These are phyloP conservation scores for Penicillium brasilianum DNA, from an alignment of 2,329 filamentous ascomycete species.

Conservation along the genomic window DNA sequence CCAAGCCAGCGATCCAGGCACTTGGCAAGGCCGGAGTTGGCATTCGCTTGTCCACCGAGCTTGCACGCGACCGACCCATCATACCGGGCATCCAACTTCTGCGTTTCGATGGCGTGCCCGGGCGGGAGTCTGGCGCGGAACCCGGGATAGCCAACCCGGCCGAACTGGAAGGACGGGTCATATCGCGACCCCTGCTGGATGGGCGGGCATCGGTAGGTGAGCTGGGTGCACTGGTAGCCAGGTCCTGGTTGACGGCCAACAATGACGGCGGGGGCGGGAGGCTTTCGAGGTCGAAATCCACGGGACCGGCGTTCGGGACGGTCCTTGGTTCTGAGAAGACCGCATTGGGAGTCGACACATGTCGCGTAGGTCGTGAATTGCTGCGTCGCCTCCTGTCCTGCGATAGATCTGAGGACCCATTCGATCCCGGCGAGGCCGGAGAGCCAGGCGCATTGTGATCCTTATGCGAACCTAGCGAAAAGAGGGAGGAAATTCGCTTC, in stretches of 20 bases:
- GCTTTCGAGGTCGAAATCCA: slow-evolving; percentile 40
- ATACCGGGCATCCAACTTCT: slow-evolving; percentile 53
- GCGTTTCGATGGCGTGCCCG: slow-evolving; percentile 45
- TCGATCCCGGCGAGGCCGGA: slow-evolving; percentile 28
- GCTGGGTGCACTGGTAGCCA: slow-evolving; percentile 40
- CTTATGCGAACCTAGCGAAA: slow-evolving; percentile 47
- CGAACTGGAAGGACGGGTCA: slow-evolving; percentile 42
- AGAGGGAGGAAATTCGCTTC: slow-evolving; percentile 53
- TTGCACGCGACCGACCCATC: slow-evolving; percentile 43
- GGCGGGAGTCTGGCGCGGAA: slow-evolving; percentile 40
- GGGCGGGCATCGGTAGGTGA: slow-evolving; percentile 41
- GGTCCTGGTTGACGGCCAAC: slow-evolving; percentile 43
- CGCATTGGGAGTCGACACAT: slow-evolving; percentile 41
- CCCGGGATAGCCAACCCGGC: slow-evolving; percentile 42
- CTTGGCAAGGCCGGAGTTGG: slow-evolving; percentile 41
- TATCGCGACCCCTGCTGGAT: slow-evolving; percentile 44
- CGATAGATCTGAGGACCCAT: slow-evolving; percentile 28
- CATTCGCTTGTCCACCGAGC: slow-evolving; percentile 39
- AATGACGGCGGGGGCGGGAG: slow-evolving; percentile 49
- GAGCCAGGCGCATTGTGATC: slow-evolving; percentile 40
- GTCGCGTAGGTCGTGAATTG: slow-evolving; percentile 40
- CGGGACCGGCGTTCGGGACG: slow-evolving; percentile 30
- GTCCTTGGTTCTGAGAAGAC: slow-evolving; percentile 36
- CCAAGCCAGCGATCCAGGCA: slow-evolving; percentile 65
- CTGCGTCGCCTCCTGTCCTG: slow-evolving; percentile 36